These are phyloP conservation scores for Fibroporia radiculosa DNA, from an alignment of 768 basidiomycete genomes.

Conservation along the genomic window DNA sequence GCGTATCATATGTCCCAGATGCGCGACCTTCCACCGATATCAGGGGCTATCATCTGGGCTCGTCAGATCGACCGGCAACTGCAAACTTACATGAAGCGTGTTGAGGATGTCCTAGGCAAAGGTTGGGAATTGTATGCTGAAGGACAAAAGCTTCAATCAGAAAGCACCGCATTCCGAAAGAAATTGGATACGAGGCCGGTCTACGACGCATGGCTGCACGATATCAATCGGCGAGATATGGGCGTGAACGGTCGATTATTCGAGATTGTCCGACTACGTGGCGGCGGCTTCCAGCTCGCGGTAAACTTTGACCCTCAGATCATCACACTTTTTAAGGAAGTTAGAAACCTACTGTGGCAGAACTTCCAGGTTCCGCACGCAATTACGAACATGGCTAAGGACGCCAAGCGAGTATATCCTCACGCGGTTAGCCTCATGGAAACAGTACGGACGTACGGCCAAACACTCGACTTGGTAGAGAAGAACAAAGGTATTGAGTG, in stretches of 20 bases:
- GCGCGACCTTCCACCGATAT: slow-evolving; percentile 97
- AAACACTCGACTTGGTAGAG: slow-evolving; percentile 89
- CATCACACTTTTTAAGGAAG: slow-evolving; percentile 98
- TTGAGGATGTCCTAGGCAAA: slow-evolving; percentile 95
- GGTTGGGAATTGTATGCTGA: slow-evolving; percentile 99
- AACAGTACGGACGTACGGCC: slow-evolving; percentile 95
- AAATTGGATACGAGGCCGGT: slow-evolving; percentile 94
- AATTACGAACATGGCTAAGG: slow-evolving; percentile 95
- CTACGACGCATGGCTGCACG: slow-evolving; percentile 93
- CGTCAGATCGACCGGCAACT: slow-evolving; percentile 98
- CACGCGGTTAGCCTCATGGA: slow-evolving; percentile 99
- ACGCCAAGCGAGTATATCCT: slow-evolving; percentile 96
- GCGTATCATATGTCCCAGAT: slow-evolving; percentile 98
- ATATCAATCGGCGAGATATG: slow-evolving; percentile 91
- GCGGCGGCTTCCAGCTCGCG: slow-evolving; percentile 76
- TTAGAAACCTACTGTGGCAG: slow-evolving; percentile 91
- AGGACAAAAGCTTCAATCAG: slow-evolving; percentile 92
- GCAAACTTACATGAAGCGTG: slow-evolving; percentile 95
- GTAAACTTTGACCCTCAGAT: slow-evolving; percentile 99
- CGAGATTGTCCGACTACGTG: slow-evolving; percentile 74
- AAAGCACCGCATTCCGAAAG: slow-evolving; percentile 85
- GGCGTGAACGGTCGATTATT: slow-evolving; percentile 87
- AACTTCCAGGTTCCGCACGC: slow-evolving; percentile 94
- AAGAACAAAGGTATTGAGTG: slow-evolving; percentile 88
- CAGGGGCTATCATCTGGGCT: slow-evolving; percentile 98